Conservation (phyloP, 129 eudicot species). For the Dittrichia graveolens region DNA sequence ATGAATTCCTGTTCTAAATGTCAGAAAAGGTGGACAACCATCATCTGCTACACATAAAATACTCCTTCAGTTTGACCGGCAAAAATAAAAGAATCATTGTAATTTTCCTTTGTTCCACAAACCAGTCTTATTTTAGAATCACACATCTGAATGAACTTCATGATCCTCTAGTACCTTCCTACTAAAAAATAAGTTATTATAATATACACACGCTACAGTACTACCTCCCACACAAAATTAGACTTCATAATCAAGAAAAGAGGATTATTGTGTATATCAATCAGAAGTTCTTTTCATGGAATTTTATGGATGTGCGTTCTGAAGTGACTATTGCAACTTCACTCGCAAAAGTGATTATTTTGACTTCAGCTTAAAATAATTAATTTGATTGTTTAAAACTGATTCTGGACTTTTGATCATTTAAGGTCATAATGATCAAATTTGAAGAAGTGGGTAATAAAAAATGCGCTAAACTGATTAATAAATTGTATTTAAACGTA, state of each 20-base stretch:
- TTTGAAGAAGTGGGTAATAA: background rate
- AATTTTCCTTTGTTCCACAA: slow-evolving; percentile 1
- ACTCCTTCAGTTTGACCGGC: background rate
- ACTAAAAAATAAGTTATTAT: background rate
- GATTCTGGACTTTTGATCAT: background rate
- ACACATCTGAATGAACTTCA: background rate
- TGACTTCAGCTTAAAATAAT: background rate
- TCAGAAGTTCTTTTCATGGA: background rate
- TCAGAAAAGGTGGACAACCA: too few species aligned
- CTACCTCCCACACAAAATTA: background rate
- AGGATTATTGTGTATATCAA: background rate
- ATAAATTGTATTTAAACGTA: background rate
- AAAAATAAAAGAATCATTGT: background rate
- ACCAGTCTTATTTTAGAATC: background rate
- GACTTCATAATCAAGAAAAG: background rate
- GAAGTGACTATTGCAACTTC: background rate
- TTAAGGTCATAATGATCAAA: background rate
- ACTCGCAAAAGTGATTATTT: background rate
- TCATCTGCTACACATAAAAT: background rate
- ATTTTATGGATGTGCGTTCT: background rate
- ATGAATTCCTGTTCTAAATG: too few species aligned
- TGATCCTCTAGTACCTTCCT: slow-evolving; percentile 8
- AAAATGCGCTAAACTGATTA: background rate
- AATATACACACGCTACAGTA: too few species aligned
- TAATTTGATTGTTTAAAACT: background rate